A percentile compares a stretch with the other conserved stretches of the same genome.
Conservation (phyloP, 2,329 filamentous ascomycete genomes). For the Aureobasidium sp. region DNA sequence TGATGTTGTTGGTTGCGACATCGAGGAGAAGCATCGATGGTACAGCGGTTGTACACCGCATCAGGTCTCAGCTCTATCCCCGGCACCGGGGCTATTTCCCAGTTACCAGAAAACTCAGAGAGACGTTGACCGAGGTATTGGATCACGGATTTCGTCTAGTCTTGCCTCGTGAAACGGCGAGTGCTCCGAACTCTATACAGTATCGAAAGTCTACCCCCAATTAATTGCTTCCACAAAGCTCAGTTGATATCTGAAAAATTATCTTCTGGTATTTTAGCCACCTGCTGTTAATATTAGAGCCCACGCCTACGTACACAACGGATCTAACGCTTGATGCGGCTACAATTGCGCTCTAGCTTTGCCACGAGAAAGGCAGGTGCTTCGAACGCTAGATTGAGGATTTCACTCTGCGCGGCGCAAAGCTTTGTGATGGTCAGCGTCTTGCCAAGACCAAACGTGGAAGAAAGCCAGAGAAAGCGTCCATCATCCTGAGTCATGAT, state of each 20-base stretch:
- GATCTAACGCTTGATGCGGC: neutral
- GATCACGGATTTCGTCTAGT: neutral
- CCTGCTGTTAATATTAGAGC: neutral
- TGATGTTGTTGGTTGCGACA: neutral
- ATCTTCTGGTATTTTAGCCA: neutral
- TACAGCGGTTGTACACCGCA: neutral
- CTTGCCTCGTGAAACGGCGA: neutral
- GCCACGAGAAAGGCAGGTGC: neutral
- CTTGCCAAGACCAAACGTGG: neutral
- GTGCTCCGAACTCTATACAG: neutral
- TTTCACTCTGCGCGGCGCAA: conserved; percentile 9
- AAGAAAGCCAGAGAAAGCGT: neutral
- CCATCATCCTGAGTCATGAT: neutral
- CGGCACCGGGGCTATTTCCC: neutral
- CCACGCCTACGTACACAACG: neutral
- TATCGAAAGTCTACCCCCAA: neutral
- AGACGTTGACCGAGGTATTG: conserved; percentile 2
- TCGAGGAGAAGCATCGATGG: neutral
- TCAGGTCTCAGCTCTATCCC: neutral
- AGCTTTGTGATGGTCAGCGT: neutral
- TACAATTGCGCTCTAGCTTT: neutral
- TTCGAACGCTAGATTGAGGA: neutral
- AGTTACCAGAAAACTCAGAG: neutral
- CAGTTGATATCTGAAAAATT: too few relatives aligned
- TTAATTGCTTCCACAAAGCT: neutral